A percentile compares a stretch with the other conserved stretches of the same genome.
Conservation (phyloP, 2,329 filamentous ascomycete species). For the Sporothrix brasiliensis region DNA sequence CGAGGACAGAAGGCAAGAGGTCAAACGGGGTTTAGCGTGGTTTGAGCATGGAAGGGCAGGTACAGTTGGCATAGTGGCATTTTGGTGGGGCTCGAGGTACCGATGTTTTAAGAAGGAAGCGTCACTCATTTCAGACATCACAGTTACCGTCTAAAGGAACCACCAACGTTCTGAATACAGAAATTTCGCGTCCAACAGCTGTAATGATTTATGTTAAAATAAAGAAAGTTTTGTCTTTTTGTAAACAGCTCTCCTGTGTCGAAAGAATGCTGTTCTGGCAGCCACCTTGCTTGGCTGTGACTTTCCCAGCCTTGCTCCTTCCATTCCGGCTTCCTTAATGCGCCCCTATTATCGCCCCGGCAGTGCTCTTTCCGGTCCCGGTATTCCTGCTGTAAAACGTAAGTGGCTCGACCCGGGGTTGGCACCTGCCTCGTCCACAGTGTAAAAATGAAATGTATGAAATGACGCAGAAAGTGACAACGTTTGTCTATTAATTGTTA, state of each 20-base stretch:
- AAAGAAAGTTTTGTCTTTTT: too few relatives aligned
- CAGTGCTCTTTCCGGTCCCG: not conserved
- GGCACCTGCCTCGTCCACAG: not conserved
- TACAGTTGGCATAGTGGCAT: slow-evolving; percentile 18
- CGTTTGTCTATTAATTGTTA: too few relatives aligned
- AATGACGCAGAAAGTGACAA: not conserved
- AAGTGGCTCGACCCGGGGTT: not conserved
- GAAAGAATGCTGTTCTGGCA: not conserved
- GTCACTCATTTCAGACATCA: not conserved
- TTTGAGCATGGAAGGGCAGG: not conserved
- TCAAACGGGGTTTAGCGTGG: slow-evolving; percentile 21
- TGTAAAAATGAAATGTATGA: not conserved
- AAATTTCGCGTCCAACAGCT: not conserved
- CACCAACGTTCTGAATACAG: not conserved
- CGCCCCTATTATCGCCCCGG: slow-evolving; percentile 24
- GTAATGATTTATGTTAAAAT: not conserved
- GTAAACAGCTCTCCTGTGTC: not conserved
- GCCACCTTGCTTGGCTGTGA: not conserved
- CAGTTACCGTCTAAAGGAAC: not conserved
- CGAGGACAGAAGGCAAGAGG: slow-evolving; percentile 19
- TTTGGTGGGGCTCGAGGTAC: slow-evolving; percentile 14
- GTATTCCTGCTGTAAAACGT: not conserved
- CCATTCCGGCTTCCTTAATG: slow-evolving; percentile 4
- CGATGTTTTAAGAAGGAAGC: not conserved
- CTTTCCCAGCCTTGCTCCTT: slow-evolving; percentile 15